Percentiles rank a stretch among this genome's conserved stretches.
These are phyloP conservation scores for Prototheca wickerhamii DNA, from an alignment of 163 green algal species.

Conservation along the genomic window DNA sequence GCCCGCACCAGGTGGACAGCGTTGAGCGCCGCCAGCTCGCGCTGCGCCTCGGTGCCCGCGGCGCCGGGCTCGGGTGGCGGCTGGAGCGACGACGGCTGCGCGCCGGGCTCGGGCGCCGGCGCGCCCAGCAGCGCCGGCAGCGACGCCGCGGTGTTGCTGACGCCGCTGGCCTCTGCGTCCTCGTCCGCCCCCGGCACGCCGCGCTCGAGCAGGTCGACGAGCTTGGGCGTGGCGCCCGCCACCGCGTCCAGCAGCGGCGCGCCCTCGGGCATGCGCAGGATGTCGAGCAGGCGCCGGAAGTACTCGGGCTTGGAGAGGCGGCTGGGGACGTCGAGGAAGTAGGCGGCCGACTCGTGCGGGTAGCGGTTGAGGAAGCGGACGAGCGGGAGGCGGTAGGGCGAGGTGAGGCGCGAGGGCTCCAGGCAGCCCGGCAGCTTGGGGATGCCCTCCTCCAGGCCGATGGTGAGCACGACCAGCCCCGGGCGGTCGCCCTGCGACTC, in stretches of 20 bases:
- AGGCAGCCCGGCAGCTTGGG: slow-evolving; percentile 24
- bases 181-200: no score
- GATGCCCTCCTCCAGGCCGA: slow-evolving; percentile 80
- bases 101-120: no score
- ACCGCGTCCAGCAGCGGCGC: slow-evolving; percentile 49
- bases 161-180: no score
- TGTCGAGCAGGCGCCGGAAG: slow-evolving; percentile 60
- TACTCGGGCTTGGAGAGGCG: slow-evolving; percentile 45
- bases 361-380: slow-evolving; percentile 77
- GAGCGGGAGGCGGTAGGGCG: slow-evolving; percentile 74
- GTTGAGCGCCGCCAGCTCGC: background rate
- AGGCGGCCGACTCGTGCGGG: slow-evolving; percentile 42
- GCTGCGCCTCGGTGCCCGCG: background rate
- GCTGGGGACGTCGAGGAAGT: slow-evolving; percentile 29
- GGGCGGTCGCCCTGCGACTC: slow-evolving; percentile 57
- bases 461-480: slow-evolving; percentile 84
- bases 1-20: slow-evolving; percentile 56
- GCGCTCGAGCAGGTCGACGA: no score
- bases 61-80: background rate
- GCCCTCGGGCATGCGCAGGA: slow-evolving; percentile 39
- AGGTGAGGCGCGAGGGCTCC: slow-evolving; percentile 59
- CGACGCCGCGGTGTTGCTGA: no score
- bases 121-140: no score
- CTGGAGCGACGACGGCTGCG: no score
- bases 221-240: slow-evolving; percentile 1